phyloP scores from a whole-genome alignment of 495 filamentous ascomycete species.

The Pseudoneurospora amorphoporcata region DNA sequence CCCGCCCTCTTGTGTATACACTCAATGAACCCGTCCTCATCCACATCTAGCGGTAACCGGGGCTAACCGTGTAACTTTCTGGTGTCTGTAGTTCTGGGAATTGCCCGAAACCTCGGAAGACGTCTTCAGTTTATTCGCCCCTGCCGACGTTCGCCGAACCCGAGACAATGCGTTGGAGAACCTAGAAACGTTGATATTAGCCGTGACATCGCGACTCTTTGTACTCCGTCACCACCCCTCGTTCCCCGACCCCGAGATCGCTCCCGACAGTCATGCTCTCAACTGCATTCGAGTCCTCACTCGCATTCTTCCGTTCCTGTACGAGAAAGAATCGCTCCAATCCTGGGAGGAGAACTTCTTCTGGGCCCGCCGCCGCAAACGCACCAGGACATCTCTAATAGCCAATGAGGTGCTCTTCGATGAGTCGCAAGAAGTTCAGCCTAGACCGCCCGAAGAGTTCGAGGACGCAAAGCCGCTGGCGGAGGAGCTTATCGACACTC shows the following conservation, averaged over 20 bases:
- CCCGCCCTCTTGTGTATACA: not conserved
- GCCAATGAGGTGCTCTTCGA: conserved; percentile 77
- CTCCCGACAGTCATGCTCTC: conserved; percentile 80
- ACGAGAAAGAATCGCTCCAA: conserved; percentile 80
- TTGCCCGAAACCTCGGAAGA: conserved; percentile 93
- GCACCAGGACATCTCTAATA: conserved; percentile 38
- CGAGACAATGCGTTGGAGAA: conserved; percentile 81
- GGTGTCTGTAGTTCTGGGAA: conserved; percentile 77
- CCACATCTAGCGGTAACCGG: not conserved
- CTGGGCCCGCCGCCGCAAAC: conserved; percentile 68
- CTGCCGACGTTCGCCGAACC: conserved; percentile 84
- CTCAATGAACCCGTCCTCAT: not conserved
- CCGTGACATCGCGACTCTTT: conserved; percentile 70
- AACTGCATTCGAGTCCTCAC: conserved; percentile 93
- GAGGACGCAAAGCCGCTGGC: conserved; percentile 82
- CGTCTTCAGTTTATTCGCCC: conserved; percentile 92
- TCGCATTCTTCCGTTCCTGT: conserved; percentile 83
- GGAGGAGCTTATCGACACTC: conserved; percentile 85
- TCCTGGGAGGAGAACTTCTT: conserved; percentile 90
- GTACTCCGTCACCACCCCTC: conserved; percentile 77
- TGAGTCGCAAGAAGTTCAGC: conserved; percentile 48
- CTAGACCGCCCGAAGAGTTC: conserved; percentile 49
- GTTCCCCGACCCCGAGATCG: conserved; percentile 79
- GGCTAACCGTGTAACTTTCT: not conserved
- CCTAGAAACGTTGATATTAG: conserved; percentile 80